Conservation (phyloP, 208 protist species). For the Herpetomonas tarakana region DNA sequence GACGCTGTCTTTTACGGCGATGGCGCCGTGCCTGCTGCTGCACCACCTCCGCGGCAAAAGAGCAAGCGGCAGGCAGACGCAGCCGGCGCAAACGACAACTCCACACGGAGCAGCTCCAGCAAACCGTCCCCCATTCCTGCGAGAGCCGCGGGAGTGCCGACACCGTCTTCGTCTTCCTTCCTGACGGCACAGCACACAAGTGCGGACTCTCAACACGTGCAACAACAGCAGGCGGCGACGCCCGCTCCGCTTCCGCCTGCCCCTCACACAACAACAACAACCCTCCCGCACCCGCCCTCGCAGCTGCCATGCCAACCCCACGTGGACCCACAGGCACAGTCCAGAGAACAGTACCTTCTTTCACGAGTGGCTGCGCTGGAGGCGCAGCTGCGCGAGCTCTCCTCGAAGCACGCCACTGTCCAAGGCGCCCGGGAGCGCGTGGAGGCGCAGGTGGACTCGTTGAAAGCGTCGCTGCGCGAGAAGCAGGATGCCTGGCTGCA, state of each 20-base stretch:
- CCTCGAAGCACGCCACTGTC: neutral
- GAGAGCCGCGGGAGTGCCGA: neutral
- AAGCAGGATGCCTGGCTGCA: slow-evolving; percentile 23
- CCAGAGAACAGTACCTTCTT: slow-evolving; percentile 23
- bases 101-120: neutral
- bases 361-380: slow-evolving; percentile 22
- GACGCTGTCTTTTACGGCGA: slow-evolving; percentile 14
- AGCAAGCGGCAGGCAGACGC: too few species aligned
- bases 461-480: slow-evolving; percentile 21
- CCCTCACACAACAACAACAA: too few species aligned
- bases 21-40: neutral
- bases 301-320: slow-evolving; percentile 5
- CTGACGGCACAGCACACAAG: neutral
- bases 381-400: slow-evolving; percentile 11
- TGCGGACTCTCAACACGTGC: neutral
- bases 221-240: slow-evolving; percentile 2
- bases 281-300: neutral
- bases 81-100: neutral
- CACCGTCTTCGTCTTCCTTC: neutral
- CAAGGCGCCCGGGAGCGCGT: slow-evolving; percentile 6
- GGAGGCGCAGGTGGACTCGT: slow-evolving; percentile 10
- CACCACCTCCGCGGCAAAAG: too few species aligned
- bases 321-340: slow-evolving; percentile 3
- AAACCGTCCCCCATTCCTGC: neutral
- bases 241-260: neutral